A percentile compares a stretch with the other conserved stretches of the same genome.
Conservation (phyloP, 768 basidiomycete genomes). For the Suillus ampliporus region DNA sequence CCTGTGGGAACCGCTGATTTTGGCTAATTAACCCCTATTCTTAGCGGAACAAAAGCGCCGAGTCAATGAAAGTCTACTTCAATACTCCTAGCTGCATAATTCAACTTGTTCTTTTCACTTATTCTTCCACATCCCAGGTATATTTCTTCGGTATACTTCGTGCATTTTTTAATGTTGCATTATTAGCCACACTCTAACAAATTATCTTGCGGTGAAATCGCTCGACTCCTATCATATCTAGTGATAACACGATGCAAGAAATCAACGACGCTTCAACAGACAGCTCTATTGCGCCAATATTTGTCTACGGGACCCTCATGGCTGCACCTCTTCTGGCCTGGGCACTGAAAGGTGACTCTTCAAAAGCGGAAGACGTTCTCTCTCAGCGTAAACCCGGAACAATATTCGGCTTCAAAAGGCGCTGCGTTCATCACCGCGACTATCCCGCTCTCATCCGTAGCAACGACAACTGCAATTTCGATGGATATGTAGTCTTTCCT, state of each 20-base stretch:
- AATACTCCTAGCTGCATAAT: no score
- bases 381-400: constrained; percentile 2
- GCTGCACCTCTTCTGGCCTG: background rate
- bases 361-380: background rate
- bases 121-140: background rate
- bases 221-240: background rate
- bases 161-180: background rate
- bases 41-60: no score
- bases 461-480: background rate
- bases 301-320: background rate
- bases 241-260: background rate
- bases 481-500: constrained; percentile 2
- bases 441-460: background rate
- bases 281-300: background rate
- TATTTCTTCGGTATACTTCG: background rate
- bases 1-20: background rate
- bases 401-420: background rate
- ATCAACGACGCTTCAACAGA: background rate
- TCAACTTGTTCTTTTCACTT: background rate
- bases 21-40: background rate
- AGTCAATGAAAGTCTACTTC: no score
- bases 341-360: constrained; percentile 1
- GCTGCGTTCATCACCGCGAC: background rate
- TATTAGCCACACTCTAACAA: background rate
- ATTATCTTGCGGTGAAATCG: background rate